phyloP scores from a whole-genome alignment of 306 rosid species.

The Quercus ilex region DNA sequence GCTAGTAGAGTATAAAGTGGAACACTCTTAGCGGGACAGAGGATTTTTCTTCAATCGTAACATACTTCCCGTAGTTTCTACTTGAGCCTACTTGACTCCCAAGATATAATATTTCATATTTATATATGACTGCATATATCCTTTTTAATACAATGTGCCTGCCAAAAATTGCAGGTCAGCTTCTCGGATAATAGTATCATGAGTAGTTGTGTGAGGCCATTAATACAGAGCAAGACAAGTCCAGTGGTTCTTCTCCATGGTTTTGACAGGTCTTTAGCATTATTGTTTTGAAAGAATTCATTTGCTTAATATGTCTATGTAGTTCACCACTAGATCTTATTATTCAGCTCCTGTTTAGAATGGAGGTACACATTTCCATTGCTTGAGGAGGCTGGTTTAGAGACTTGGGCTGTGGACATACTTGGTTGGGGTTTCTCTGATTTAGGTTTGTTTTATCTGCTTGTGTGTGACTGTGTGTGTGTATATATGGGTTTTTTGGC shows the following conservation, averaged over 20 bases:
- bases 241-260: conserved; percentile 93
- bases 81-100: too few species aligned
- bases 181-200: conserved; percentile 54
- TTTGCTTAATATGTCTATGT: conserved; percentile 22
- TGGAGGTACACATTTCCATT: conserved; percentile 86
- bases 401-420: conserved; percentile 93
- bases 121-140: neutral
- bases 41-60: too few species aligned
- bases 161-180: conserved; percentile 44
- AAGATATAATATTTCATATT: too few species aligned
- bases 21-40: too few species aligned
- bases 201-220: conserved; percentile 88
- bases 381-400: conserved; percentile 79
- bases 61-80: too few species aligned
- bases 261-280: conserved; percentile 69
- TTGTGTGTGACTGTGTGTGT: neutral
- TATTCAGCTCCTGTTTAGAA: conserved; percentile 93
- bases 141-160: neutral
- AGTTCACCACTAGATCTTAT: conserved; percentile 33
- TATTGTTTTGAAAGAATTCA: conserved; percentile 1
- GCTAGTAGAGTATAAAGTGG: too few species aligned
- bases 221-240: conserved; percentile 45
- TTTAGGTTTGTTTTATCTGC: conserved; percentile 56
- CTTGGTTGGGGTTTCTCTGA: conserved; percentile 99
- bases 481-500: too few species aligned